Evolutionary conservation across 1,284 basidiomycete genomes (phyloP).

Genomic region (Violaceomyces palustris): DNA sequence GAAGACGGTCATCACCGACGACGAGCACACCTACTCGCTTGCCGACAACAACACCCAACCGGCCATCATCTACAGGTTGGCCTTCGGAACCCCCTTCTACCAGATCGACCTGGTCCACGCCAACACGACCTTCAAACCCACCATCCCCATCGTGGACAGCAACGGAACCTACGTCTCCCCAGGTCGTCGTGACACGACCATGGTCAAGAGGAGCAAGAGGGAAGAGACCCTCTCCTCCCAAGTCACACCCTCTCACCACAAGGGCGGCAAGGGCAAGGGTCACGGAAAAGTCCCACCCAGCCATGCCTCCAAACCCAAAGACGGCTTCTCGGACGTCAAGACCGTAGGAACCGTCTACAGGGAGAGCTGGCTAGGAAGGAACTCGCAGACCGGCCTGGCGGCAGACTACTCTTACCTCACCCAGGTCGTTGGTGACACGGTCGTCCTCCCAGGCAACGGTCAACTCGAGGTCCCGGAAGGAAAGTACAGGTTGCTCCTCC

Average conservation of each 20-base stretch:
- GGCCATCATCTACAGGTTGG: conserved; percentile 23
- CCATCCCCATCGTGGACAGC: not conserved
- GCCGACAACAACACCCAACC: conserved; percentile 12
- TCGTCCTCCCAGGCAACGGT: conserved; percentile 17
- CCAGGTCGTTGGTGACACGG: conserved; percentile 8
- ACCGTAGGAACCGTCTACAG: conserved; percentile 21
- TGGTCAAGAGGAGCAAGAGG: not conserved
- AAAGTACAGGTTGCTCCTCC: conserved; percentile 61
- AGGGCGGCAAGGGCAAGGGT: not conserved
- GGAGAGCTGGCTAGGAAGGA: conserved; percentile 20
- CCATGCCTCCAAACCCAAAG: not conserved
- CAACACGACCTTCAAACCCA: conserved; percentile 16
- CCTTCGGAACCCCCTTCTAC: conserved; percentile 21
- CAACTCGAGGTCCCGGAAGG: conserved; percentile 59
- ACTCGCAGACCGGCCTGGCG: conserved; percentile 14
- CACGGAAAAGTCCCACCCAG: not conserved
- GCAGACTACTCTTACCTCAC: conserved; percentile 22
- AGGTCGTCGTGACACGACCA: not conserved
- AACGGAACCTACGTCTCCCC: not conserved
- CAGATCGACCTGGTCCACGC: conserved; percentile 24
- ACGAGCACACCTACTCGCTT: conserved; percentile 17
- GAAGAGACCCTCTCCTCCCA: not conserved
- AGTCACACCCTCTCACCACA: not conserved
- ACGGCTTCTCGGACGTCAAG: conserved; percentile 15
- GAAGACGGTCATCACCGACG: conserved; percentile 15